phyloP scores from a whole-genome alignment of 2,329 filamentous ascomycete genomes.

The Diaporthe vexans region DNA sequence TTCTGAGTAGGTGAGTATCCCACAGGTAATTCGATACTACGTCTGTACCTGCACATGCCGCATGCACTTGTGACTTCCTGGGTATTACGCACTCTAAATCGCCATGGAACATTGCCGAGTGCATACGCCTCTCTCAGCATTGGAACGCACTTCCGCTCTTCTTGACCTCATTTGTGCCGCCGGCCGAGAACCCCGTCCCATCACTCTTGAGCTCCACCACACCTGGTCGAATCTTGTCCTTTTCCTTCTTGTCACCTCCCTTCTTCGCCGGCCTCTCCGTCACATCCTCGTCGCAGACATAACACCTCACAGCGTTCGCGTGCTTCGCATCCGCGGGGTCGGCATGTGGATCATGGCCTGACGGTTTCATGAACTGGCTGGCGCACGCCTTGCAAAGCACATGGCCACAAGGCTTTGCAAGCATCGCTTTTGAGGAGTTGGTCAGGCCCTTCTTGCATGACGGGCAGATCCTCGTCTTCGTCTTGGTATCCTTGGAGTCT shows the following conservation, averaged over 20 bases:
- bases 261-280: constrained; percentile 58
- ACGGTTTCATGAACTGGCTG: constrained; percentile 82
- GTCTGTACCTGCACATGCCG: not conserved
- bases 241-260: constrained; percentile 61
- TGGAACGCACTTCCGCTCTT: constrained; percentile 86
- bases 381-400: constrained; percentile 90
- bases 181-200: constrained; percentile 92
- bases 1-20: not conserved
- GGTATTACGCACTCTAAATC: not conserved
- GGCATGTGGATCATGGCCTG: constrained; percentile 72
- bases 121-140: constrained; percentile 65
- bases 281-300: constrained; percentile 88
- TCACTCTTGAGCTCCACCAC: constrained; percentile 86
- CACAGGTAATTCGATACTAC: not conserved
- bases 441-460: constrained; percentile 86
- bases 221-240: constrained; percentile 75
- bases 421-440: constrained; percentile 85
- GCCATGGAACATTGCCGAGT: not conserved
- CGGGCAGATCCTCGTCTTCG: constrained; percentile 74
- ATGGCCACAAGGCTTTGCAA: constrained; percentile 91
- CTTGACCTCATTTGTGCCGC: constrained; percentile 86
- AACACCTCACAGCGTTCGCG: constrained; percentile 74
- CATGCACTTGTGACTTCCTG: not conserved
- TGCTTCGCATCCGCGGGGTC: constrained; percentile 59
- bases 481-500: constrained; percentile 62